Percentiles rank a stretch among this genome's conserved stretches.
Evolutionary conservation across 768 basidiomycete species (phyloP).

Genomic region (Dentipellis sp.): DNA sequence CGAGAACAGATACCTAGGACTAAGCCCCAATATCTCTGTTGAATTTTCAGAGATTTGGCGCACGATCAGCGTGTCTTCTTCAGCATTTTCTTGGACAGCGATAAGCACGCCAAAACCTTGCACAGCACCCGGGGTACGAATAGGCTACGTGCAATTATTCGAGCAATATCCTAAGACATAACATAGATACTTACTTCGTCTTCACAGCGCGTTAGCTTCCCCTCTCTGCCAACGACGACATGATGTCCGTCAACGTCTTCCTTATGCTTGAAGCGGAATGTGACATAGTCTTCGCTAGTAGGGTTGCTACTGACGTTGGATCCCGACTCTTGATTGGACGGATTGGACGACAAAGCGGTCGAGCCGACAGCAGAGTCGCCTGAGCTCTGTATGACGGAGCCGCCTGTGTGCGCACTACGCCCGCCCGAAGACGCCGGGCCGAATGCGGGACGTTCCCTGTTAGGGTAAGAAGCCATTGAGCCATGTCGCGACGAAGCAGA

Average conservation of each 20-base stretch:
- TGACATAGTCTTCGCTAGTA: constrained; percentile 30
- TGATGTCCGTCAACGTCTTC: constrained; percentile 61
- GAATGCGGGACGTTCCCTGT: too few relatives aligned
- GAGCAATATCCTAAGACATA: not conserved
- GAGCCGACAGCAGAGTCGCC: not conserved
- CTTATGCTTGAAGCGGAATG: constrained; percentile 56
- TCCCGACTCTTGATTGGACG: not conserved
- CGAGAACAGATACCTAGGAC: constrained; percentile 61
- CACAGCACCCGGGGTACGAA: constrained; percentile 71
- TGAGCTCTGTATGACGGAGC: not conserved
- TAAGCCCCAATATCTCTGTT: constrained; percentile 63
- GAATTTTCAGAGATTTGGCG: constrained; percentile 83
- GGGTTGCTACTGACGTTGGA: constrained; percentile 10
- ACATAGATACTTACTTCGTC: constrained; percentile 42
- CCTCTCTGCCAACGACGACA: constrained; percentile 62
- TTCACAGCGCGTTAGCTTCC: constrained; percentile 55
- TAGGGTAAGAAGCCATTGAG: too few relatives aligned
- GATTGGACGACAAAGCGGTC: not conserved
- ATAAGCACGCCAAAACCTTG: constrained; percentile 81
- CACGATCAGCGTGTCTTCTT: constrained; percentile 45
- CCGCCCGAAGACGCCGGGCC: not conserved
- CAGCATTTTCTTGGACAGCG: constrained; percentile 51
- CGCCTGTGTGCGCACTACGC: not conserved
- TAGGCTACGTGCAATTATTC: constrained; percentile 40
- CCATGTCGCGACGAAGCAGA: too few relatives aligned